phyloP scores from a whole-genome alignment of 805 yeast genomes.

The Yarrowia sp. region DNA sequence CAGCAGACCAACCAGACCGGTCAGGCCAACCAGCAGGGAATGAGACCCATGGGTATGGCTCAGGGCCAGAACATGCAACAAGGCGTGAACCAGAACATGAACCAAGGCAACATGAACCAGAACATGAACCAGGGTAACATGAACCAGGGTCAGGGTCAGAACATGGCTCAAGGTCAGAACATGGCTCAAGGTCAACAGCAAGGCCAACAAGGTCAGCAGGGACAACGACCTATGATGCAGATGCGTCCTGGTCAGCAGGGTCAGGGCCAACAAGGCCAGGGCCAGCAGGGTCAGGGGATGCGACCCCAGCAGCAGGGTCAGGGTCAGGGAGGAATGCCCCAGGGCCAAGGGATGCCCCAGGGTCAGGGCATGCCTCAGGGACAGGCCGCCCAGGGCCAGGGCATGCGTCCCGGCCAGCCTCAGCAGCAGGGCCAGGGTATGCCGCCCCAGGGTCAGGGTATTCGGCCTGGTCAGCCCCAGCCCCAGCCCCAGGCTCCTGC shows the following conservation, averaged over 20 bases:
- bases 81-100: constrained; percentile 3
- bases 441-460: constrained; percentile 22
- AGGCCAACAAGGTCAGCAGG: too few relatives aligned
- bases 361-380: constrained; percentile 25
- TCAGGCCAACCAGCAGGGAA: constrained; percentile 7
- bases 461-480: constrained; percentile 5
- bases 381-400: constrained; percentile 11
- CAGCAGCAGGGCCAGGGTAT: not conserved
- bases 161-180: not conserved
- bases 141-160: not conserved
- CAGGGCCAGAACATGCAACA: not conserved
- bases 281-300: constrained; percentile 31
- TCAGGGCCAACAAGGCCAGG: constrained; percentile 1
- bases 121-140: not conserved
- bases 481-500: not conserved
- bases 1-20: constrained; percentile 5
- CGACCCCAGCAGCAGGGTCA: constrained; percentile 20
- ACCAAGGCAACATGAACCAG: constrained; percentile 29
- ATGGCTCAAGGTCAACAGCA: too few relatives aligned
- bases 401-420: constrained; percentile 9
- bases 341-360: constrained; percentile 8
- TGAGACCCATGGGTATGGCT: constrained; percentile 3
- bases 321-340: constrained; percentile 8
- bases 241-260: constrained; percentile 14
- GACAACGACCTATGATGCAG: constrained; percentile 25